Evolutionary conservation across 2,329 filamentous ascomycete species (phyloP).

Genomic region (Tolypocladium amazonense): DNA sequence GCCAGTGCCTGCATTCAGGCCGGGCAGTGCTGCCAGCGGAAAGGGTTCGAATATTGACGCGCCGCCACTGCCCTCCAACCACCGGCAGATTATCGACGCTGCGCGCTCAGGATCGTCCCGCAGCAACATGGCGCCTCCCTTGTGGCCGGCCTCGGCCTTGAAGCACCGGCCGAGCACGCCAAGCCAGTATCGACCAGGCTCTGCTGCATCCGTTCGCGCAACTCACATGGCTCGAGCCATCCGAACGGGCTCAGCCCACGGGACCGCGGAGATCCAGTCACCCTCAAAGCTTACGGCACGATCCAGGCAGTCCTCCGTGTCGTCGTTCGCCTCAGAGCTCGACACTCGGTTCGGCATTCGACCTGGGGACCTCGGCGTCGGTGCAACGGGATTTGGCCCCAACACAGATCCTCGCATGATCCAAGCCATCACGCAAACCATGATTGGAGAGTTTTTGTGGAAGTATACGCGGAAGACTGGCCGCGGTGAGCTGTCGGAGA

Average conservation of each 20-base stretch:
- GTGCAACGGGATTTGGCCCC: slow-evolving; percentile 49
- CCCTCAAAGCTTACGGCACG: slow-evolving; percentile 26
- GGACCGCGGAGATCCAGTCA: slow-evolving; percentile 35
- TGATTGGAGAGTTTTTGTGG: slow-evolving; percentile 99
- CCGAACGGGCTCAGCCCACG: slow-evolving; percentile 36
- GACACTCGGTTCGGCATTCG: slow-evolving; percentile 79
- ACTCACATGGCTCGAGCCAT: slow-evolving; percentile 46
- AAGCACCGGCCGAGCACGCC: slow-evolving; percentile 51
- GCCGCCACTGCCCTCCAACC: slow-evolving; percentile 73
- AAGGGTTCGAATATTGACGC: slow-evolving; percentile 28
- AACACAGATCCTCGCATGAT: slow-evolving; percentile 95
- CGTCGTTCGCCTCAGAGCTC: slow-evolving; percentile 90
- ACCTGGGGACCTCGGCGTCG: slow-evolving; percentile 43
- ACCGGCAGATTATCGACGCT: slow-evolving; percentile 75
- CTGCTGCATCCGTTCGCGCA: slow-evolving; percentile 38
- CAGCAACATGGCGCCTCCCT: slow-evolving; percentile 71
- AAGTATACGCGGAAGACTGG: slow-evolving; percentile 95
- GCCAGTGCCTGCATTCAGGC: slow-evolving; percentile 36
- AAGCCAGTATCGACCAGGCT: slow-evolving; percentile 33
- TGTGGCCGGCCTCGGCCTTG: slow-evolving; percentile 65
- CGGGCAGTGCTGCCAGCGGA: slow-evolving; percentile 63
- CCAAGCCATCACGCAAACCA: slow-evolving; percentile 96
- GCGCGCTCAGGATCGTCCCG: slow-evolving; percentile 50
- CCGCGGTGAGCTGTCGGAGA: slow-evolving; percentile 79
- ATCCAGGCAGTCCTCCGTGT: slow-evolving; percentile 65